Evolutionary conservation across 495 filamentous ascomycete species (phyloP), one percentile per base, ranked within the genome.

Genomic region (Neurospora discreta): DNA sequence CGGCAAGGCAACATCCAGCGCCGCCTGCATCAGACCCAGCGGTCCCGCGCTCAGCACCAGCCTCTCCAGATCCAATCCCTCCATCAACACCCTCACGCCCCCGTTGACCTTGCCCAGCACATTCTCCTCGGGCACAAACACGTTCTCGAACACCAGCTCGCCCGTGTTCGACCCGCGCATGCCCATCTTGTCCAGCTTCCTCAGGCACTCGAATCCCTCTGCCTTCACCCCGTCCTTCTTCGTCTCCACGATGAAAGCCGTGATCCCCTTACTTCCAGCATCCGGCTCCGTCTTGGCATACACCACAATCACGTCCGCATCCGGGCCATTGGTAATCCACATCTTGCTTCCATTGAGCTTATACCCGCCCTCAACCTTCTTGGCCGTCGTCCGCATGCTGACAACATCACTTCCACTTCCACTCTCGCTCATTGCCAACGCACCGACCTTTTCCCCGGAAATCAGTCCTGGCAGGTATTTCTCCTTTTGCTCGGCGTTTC

Each of bases 291-390:
- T 97, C 84, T 99, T 99, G 23, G 95, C 95, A 81, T 99, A 99
- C 26, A 99, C 93, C 68, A 99, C 87, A 16, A 98, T 87, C 38
- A 89, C 84, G 79, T 97, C 88, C 52, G 94, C 95, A 75, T 98
- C 96, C 18, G 95, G 95, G 16, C 95, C 95, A 77, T 99, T 99
- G 38, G 95, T 99, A 74, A 99, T 99, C 95, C 95, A 99, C 95
- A 99, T 98, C 86, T 99, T 99, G 30, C 92, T 92, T 16, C 95
- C 95, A 75, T 92, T 93, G 70, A 99, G 85, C 39, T 93, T 36
- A 82, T 90, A 98, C 36, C 95, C 95, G 16, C 93, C 93, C 74
- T 97, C 93, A 18, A 91, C 91, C 46, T 85, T 85, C 77, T 89
- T 90, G 0, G 95, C 94, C 0, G 85, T 88, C 23, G 91, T 96